These are phyloP conservation scores for Naganishia onofrii DNA, from an alignment of 768 basidiomycete species.

Conservation along the genomic window DNA sequence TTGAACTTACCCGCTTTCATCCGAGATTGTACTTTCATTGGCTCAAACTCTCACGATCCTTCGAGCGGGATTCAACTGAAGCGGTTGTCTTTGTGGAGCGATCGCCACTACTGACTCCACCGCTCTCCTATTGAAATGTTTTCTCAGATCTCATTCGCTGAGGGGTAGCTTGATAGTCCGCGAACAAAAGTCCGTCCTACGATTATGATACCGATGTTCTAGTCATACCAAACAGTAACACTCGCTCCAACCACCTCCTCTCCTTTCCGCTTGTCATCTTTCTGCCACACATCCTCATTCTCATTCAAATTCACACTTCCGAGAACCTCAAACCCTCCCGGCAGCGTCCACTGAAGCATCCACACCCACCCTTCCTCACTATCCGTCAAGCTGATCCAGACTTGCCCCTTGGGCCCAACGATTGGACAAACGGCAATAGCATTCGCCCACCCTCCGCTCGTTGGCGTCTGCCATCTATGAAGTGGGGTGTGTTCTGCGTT, in stretches of 20 bases:
- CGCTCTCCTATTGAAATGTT: too few relatives aligned
- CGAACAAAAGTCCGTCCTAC: too few relatives aligned
- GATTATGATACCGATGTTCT: background rate
- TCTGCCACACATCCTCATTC: background rate
- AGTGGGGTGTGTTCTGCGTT: slow-evolving; percentile 6
- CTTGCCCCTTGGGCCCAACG: slow-evolving; percentile 9
- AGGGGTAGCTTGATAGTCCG: too few relatives aligned
- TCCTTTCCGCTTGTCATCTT: background rate
- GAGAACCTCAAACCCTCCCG: slow-evolving; percentile 4
- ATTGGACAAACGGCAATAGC: slow-evolving; percentile 38
- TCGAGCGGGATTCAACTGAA: too few relatives aligned
- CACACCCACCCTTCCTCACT: slow-evolving; percentile 40
- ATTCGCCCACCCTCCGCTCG: slow-evolving; percentile 47
- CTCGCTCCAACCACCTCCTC: slow-evolving; percentile 1
- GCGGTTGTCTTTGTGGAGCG: too few relatives aligned
- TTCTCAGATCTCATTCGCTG: too few relatives aligned
- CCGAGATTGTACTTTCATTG: too few relatives aligned
- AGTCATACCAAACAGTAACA: slow-evolving; percentile 17
- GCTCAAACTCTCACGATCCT: too few relatives aligned
- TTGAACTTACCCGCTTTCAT: too few relatives aligned
- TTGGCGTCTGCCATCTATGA: slow-evolving; percentile 38
- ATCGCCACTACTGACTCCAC: too few relatives aligned
- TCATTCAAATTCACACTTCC: slow-evolving; percentile 8
- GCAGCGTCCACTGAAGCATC: slow-evolving; percentile 25
- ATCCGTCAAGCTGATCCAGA: slow-evolving; percentile 40